Conservation (phyloP, 345 rosid species). For the Syzygium jambos region DNA sequence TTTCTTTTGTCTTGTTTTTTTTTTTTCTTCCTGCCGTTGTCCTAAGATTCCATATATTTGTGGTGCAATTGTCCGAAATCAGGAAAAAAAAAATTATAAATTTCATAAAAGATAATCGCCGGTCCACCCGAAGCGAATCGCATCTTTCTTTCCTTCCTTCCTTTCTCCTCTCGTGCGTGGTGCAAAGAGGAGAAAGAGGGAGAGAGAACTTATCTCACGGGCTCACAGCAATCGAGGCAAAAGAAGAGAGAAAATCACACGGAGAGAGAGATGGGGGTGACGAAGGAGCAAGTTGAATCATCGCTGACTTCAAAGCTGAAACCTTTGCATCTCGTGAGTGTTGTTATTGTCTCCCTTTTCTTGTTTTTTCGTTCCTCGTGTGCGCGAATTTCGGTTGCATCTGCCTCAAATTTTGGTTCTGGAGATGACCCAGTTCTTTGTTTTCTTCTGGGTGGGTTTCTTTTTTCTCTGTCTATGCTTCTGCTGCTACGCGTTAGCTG, state of each 20-base stretch:
- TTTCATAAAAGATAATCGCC: too few relatives aligned
- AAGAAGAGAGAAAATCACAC: neutral
- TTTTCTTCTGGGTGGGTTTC: neutral
- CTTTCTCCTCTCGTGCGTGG: neutral
- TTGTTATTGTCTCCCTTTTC: neutral
- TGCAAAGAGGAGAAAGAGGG: neutral
- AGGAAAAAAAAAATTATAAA: neutral
- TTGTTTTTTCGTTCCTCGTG: neutral
- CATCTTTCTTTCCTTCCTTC: neutral
- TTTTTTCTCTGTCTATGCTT: neutral
- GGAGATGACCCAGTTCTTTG: neutral
- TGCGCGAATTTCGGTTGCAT: neutral
- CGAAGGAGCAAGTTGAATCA: conserved; percentile 71
- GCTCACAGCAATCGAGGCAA: neutral
- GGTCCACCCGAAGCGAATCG: neutral
- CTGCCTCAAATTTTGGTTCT: neutral
- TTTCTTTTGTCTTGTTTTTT: neutral
- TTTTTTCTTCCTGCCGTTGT: neutral
- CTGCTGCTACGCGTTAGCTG: neutral
- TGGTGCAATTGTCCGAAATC: neutral
- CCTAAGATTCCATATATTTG: neutral
- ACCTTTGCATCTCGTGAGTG: conserved; percentile 62
- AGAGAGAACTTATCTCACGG: neutral
- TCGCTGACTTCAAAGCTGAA: conserved; percentile 57
- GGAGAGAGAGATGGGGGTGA: conserved; percentile 52